Conservation (phyloP, 2,329 filamentous ascomycete species). For the Ophiosphaerella herpotricha region DNA sequence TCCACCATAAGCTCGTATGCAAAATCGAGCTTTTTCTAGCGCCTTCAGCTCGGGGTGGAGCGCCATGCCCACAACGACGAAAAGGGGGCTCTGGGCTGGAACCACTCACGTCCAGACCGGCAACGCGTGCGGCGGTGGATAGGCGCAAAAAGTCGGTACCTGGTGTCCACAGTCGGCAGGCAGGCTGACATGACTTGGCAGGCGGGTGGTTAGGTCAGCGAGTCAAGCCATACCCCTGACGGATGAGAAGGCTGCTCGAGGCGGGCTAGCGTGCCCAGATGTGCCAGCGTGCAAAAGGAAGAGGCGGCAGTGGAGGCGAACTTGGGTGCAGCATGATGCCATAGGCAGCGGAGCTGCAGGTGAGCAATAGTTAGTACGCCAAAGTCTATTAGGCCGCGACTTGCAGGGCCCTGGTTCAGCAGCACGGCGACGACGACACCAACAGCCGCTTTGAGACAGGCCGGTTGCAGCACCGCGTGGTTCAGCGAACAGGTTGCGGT, state of each 20-base stretch:
- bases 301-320: conserved; percentile 16
- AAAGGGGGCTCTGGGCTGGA: conserved; percentile 12
- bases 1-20: conserved; percentile 24
- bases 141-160: conserved; percentile 4
- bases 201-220: conserved; percentile 1
- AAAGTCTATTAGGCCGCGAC: too few relatives aligned
- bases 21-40: conserved; percentile 19
- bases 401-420: too few relatives aligned
- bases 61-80: conserved; percentile 3
- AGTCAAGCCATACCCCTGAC: conserved; percentile 10
- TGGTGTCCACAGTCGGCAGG: too few relatives aligned
- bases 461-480: neutral
- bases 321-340: conserved; percentile 18
- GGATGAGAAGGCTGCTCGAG: too few relatives aligned
- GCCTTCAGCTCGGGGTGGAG: conserved; percentile 5
- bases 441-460: too few relatives aligned
- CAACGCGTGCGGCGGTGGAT: conserved; percentile 9
- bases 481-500: neutral
- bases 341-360: conserved; percentile 9
- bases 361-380: neutral
- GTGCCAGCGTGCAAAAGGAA: conserved; percentile 14
- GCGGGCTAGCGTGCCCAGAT: neutral
- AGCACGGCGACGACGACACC: too few relatives aligned
- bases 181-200: too few relatives aligned
- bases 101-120: conserved; percentile 8